These are phyloP conservation scores for Botrytis aclada DNA, from an alignment of 2,329 filamentous ascomycete species.

Conservation along the genomic window DNA sequence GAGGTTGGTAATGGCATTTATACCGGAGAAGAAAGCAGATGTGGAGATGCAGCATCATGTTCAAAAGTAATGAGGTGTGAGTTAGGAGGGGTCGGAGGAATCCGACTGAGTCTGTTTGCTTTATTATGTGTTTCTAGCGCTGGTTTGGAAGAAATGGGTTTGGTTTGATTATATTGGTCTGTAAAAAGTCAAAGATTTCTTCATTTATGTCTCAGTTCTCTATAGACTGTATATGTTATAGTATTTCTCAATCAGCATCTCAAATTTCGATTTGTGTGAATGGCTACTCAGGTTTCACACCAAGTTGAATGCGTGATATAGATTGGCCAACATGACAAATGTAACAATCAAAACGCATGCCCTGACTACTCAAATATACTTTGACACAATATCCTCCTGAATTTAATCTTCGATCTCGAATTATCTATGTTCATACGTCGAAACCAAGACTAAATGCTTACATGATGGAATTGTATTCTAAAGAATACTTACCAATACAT, in stretches of 20 bases:
- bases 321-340: no score
- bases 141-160: not conserved
- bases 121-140: not conserved
- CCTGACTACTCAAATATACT: fast-evolving
- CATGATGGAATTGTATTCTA: not conserved
- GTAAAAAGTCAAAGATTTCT: not conserved
- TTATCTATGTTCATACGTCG: not conserved
- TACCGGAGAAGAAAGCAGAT: constrained; percentile 7
- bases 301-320: not conserved
- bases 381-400: no score
- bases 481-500: not conserved
- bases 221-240: not conserved
- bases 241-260: not conserved
- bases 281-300: not conserved
- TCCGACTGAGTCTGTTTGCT: not conserved
- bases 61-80: not conserved
- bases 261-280: not conserved
- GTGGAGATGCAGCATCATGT: constrained; percentile 11
- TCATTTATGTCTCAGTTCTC: not conserved
- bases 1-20: constrained; percentile 25
- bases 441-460: not conserved
- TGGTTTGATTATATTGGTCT: not conserved
- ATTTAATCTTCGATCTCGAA: no score
- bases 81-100: not conserved
- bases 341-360: not conserved